Conservation (phyloP, 768 basidiomycete genomes). For the Royoungia palumana region DNA sequence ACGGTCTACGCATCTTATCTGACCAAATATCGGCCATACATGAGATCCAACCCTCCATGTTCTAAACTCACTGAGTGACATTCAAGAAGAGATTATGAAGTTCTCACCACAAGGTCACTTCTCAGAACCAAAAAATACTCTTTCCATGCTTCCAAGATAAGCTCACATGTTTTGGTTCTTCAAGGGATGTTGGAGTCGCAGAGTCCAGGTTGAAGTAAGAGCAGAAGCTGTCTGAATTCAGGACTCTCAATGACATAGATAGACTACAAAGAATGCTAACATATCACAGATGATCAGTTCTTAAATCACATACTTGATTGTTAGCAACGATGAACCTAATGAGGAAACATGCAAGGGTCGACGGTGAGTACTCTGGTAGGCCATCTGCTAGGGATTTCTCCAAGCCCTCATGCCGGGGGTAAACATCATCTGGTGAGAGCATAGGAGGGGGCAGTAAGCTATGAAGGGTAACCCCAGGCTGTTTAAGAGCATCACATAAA, state of each 20-base stretch:
- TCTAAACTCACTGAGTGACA: no score
- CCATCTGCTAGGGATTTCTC: no score
- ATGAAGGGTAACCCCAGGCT: no score
- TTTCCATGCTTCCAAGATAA: slow-evolving; percentile 22
- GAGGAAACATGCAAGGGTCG: no score
- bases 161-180: slow-evolving; percentile 17
- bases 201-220: slow-evolving; percentile 21
- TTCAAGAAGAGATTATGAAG: no score
- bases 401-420: no score
- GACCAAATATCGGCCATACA: slow-evolving; percentile 18
- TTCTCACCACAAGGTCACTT: slow-evolving; percentile 22
- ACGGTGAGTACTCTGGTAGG: no score
- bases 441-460: no score
- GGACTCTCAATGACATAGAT: slow-evolving; percentile 9
- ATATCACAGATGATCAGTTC: no score
- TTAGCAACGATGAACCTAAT: slow-evolving; percentile 2
- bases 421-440: no score
- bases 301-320: slow-evolving; percentile 4
- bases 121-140: slow-evolving; percentile 16
- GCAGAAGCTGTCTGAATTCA: slow-evolving; percentile 26
- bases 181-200: slow-evolving; percentile 25
- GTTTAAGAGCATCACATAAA: no score
- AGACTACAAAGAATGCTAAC: slow-evolving; percentile 3
- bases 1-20: slow-evolving; percentile 4
- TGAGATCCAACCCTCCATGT: slow-evolving; percentile 6